Percentiles rank a stretch among this genome's conserved stretches.
Conservation (phyloP, 1,139 yeast species). For the Trichomonascaceae sp. region DNA sequence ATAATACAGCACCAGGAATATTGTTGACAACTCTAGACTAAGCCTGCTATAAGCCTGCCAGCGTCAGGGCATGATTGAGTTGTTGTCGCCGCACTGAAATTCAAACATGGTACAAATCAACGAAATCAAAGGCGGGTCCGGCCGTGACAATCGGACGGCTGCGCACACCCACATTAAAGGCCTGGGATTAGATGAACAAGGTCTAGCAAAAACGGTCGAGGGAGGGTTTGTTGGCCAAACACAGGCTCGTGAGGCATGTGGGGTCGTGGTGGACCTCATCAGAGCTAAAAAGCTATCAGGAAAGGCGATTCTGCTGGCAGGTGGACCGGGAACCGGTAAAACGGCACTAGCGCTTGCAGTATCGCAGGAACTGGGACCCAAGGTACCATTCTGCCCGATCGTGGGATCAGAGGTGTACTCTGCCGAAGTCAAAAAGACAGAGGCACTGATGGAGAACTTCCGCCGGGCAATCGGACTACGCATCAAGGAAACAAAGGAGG, state of each 20-base stretch:
- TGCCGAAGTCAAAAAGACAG: constrained; percentile 97
- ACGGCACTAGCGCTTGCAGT: constrained; percentile 94
- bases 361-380: constrained; percentile 95
- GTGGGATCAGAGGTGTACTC: constrained; percentile 92
- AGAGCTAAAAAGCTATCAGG: constrained; percentile 92
- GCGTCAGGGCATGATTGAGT: too few relatives aligned
- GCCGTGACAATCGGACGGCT: constrained; percentile 70
- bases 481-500: constrained; percentile 94
- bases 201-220: constrained; percentile 70
- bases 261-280: constrained; percentile 85
- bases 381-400: constrained; percentile 95
- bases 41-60: too few relatives aligned
- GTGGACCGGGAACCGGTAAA: constrained; percentile 97
- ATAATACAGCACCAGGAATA: too few relatives aligned
- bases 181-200: constrained; percentile 83
- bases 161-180: constrained; percentile 97
- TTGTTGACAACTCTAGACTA: too few relatives aligned
- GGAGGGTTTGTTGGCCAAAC: constrained; percentile 95
- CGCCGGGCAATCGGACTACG: constrained; percentile 93
- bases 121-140: constrained; percentile 62
- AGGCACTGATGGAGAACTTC: constrained; percentile 93
- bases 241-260: constrained; percentile 95
- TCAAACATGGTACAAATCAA: constrained; percentile 61
- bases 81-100: too few relatives aligned
- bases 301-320: constrained; percentile 88